Base-by-base conservation (phyloP, 306 rosid species). In the Mimosa bimucronata region DNA sequence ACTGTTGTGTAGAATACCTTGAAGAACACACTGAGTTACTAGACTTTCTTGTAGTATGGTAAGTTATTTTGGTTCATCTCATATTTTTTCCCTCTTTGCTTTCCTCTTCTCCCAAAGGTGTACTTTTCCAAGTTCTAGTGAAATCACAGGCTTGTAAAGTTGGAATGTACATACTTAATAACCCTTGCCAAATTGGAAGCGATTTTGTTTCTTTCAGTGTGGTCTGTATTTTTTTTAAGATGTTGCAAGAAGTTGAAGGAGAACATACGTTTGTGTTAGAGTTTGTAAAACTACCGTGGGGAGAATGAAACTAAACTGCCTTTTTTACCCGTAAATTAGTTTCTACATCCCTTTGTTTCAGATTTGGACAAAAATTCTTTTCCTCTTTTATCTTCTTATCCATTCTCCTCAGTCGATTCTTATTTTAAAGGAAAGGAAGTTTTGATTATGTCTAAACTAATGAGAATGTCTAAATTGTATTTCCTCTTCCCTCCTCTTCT, bases 11-110 rank as follows among this genome's bases (percentile, higher is more conserved):
- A 75, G 88, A 93, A 66, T 93, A 91, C 87, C 84, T 91, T 58
- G 97, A 90, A 86, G 90, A 90, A 57, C 97, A 96, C 87, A 65
- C 80, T n/a, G 98, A 90, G 79, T 79, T 93, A 53, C 86, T 96
- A 23, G 98, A 96, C 83, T 87, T 89, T 80, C 97, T 93, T 77
- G 99, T 96, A 10, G 97, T 88, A 74, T 89, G 93, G 99, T 95
- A 91, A 86, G 97, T 19, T 80, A 67, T 28, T 73, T 73, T 75
- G 31, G 66, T 38, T 58, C 71, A 15, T 66, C 34, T 28, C 42
- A 13, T 42, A 62, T 52, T 23, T 41, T 67, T 40, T 40, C 16
- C 12, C 37, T 58, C 52, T 62, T 65, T 53, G 46, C 37, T 1
- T 77, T 67, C 41, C n/a, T 21, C 38, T 72, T 25, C 57, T 70